Conservation (phyloP, 2,329 filamentous ascomycete genomes). For the Fusarium nematophilum region DNA sequence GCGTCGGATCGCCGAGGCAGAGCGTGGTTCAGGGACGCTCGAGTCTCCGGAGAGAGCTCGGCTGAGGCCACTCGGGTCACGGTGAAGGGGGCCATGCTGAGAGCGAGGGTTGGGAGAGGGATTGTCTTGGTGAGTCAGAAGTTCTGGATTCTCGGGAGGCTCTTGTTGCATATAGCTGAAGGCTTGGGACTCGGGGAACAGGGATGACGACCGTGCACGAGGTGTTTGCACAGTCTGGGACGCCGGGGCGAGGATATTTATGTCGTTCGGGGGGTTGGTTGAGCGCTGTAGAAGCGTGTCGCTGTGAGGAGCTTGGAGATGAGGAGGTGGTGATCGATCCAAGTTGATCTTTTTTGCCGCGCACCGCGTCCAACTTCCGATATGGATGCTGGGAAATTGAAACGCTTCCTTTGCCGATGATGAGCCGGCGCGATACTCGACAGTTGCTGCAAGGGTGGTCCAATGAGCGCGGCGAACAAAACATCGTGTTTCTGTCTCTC, state of each 20-base stretch:
- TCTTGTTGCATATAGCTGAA: constrained; percentile 74
- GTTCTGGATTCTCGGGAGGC: constrained; percentile 60
- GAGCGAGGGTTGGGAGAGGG: constrained; percentile 48
- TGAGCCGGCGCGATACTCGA: constrained; percentile 40
- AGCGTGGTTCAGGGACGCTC: constrained; percentile 52
- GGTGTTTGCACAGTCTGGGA: constrained; percentile 62
- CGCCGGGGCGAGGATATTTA: constrained; percentile 17
- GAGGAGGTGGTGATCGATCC: constrained; percentile 33
- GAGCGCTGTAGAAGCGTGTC: constrained; percentile 28
- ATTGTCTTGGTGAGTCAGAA: constrained; percentile 52
- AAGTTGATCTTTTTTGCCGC: constrained; percentile 41
- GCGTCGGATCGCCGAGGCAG: constrained; percentile 44
- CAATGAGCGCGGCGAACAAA: constrained; percentile 23
- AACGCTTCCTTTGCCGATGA: constrained; percentile 44
- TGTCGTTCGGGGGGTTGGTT: constrained; percentile 8
- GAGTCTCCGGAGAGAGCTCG: constrained; percentile 48
- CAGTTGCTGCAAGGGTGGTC: constrained; percentile 13
- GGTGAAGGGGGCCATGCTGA: constrained; percentile 69
- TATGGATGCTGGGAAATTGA: constrained; percentile 12
- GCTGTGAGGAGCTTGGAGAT: constrained; percentile 27
- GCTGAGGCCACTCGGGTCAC: constrained; percentile 54
- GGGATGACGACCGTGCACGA: constrained; percentile 62
- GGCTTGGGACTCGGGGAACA: constrained; percentile 48
- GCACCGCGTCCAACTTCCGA: constrained; percentile 37
- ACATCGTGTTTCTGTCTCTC: constrained; percentile 26